These are phyloP conservation scores for Aspergillus awamori DNA, from an alignment of 2,329 filamentous ascomycete species.

Conservation along the genomic window DNA sequence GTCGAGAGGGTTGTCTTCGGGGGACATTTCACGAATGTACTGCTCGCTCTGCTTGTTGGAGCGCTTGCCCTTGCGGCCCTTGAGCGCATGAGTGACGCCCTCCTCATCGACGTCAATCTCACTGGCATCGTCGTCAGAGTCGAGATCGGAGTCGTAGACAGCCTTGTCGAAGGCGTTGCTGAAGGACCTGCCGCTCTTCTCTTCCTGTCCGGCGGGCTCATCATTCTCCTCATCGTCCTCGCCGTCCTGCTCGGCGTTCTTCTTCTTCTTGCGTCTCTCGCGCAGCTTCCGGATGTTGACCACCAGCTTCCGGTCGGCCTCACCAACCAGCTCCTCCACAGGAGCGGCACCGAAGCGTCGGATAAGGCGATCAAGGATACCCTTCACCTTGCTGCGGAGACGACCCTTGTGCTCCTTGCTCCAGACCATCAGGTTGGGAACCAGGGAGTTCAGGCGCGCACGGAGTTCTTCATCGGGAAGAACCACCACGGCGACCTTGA, in stretches of 20 bases:
- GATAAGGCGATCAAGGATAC: conserved; percentile 93
- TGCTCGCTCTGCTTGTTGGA: conserved; percentile 57
- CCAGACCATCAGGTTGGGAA: conserved; percentile 93
- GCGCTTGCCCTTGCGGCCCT: conserved; percentile 51
- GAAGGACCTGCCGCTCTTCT: conserved; percentile 20
- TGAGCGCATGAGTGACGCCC: conserved; percentile 38
- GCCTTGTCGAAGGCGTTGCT: conserved; percentile 29
- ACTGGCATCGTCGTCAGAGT: conserved; percentile 65
- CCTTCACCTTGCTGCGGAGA: conserved; percentile 96
- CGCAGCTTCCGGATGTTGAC: conserved; percentile 94
- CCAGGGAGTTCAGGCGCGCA: conserved; percentile 72
- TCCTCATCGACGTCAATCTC: conserved; percentile 46
- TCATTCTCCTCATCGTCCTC: conserved; percentile 58
- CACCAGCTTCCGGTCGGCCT: conserved; percentile 85
- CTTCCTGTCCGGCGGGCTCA: conserved; percentile 40
- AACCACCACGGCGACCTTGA: conserved; percentile 91
- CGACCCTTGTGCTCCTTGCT: conserved; percentile 97
- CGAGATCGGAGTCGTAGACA: conserved; percentile 83
- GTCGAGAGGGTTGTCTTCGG: conserved; percentile 92
- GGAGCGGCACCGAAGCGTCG: conserved; percentile 82
- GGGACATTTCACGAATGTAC: conserved; percentile 82
- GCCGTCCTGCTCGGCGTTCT: conserved; percentile 65
- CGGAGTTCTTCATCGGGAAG: conserved; percentile 78
- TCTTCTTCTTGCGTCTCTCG: conserved; percentile 88
- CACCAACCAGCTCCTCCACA: conserved; percentile 79